Base-by-base conservation (phyloP, 2,329 filamentous ascomycete species). In the Exophiala viscosa region DNA sequence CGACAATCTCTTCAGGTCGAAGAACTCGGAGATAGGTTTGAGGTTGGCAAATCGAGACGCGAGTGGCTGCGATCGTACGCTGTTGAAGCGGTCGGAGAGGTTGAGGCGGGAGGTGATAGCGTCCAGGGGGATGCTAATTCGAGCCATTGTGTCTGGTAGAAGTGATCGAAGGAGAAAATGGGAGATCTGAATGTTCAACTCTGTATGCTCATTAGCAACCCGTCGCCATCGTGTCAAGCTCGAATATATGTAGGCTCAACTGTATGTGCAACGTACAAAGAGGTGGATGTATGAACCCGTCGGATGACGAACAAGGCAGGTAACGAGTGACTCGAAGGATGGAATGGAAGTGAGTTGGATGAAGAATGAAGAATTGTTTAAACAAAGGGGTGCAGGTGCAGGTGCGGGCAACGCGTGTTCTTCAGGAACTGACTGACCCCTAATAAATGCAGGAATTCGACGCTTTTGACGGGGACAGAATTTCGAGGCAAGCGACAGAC, bases 1-100 rank as follows among this genome's bases (percentile, higher is more conserved):
- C 62, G 90, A 95, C 51, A 99, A 66, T 63, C 91, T 90, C 83
- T 96, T 96, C 75, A 97, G 73, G 73, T 97, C 91, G 72, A 96
- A 81, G 75, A 99, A 99, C 74, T 99, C 93, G 70, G 86, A 85
- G 64, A 97, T 73, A 57, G 93, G 92, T 56, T 86, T 87, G 67
- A 99, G 81, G 75, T 96, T 97, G 72, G 91, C 85, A 73, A 97
- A 97, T 61, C 93, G 86, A 60, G 85, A 82, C 54, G 82, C 82
- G 56, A 97, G 70, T 32, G 88, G 87, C 63, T 90, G 88, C 55
- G 84, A 84, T 68, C 90, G 86, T 60, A 96, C 79, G 68, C 85
- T 84, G 64, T 88, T 83, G 75, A 97, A 92, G 69, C 91, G 89
- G 62, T 93, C 90, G 62, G 77, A 76, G 57, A 96, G 75, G 75